A percentile compares a stretch with the other conserved stretches of the same genome.
Evolutionary conservation across 129 eudicot genomes (phyloP).

Genomic region (Pseudognaphalium luteoalbum): DNA sequence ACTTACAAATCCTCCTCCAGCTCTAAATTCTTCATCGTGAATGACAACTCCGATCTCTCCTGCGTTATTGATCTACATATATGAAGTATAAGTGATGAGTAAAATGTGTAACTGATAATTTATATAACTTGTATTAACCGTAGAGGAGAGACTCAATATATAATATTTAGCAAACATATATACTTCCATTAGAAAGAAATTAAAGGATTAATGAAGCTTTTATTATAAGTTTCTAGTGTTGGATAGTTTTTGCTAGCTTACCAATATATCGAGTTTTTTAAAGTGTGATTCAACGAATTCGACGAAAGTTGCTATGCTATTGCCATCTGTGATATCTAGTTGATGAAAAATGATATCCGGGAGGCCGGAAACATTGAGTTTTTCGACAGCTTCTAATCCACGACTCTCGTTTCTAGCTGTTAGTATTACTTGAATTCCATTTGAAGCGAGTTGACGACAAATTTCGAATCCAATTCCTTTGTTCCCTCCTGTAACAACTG

Average conservation of each 20-base stretch:
- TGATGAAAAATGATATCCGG: slow-evolving; percentile 27
- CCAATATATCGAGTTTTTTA: slow-evolving; percentile 29
- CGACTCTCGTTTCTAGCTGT: slow-evolving; percentile 28
- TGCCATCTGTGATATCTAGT: slow-evolving; percentile 24
- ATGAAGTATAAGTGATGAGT: not conserved
- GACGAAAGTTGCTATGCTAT: slow-evolving; percentile 10
- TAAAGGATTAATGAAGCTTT: not conserved
- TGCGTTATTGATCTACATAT: slow-evolving; percentile 28
- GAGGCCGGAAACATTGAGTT: slow-evolving; percentile 18
- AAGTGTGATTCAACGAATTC: slow-evolving; percentile 10
- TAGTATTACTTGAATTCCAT: slow-evolving; percentile 3
- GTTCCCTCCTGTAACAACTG: slow-evolving; percentile 26
- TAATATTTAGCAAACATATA: not conserved
- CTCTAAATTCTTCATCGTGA: slow-evolving; percentile 7
- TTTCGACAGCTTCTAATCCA: slow-evolving; percentile 5
- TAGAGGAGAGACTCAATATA: too few species aligned
- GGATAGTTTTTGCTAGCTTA: not conserved
- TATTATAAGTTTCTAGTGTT: too few species aligned
- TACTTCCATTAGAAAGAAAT: not conserved
- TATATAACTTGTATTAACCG: too few species aligned
- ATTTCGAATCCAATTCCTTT: slow-evolving; percentile 29
- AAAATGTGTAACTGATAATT: not conserved
- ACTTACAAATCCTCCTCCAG: slow-evolving; percentile 19
- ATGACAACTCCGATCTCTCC: slow-evolving; percentile 1
- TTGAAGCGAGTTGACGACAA: slow-evolving; percentile 15